Evolutionary conservation across 78 protist genomes (phyloP), one percentile per base, ranked within the genome.

Genomic region (Cavenderia fasciculata): DNA sequence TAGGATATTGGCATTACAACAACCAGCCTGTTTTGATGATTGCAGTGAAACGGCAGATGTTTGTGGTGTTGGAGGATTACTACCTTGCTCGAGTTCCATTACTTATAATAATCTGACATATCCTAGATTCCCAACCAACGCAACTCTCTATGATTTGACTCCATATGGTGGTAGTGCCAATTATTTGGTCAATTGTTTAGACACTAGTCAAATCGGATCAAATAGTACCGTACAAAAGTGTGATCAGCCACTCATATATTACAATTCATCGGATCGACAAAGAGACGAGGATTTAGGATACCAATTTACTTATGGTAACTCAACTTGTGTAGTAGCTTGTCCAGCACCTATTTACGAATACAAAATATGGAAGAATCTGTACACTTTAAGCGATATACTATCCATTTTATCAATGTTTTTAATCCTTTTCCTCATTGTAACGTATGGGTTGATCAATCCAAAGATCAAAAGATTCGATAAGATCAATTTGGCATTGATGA

Each of bases 401-500:
- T 25, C 89, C 10, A 34, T 41, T 29, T 41, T 82, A 5, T 82
- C 89, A 54, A 41, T 46, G 18, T 14, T 68, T 43, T 36, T 44
- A 0, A 36, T 70, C 6, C 18, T 82, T 1, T 82, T 56, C 34
- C n/a, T 82, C 23, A 31, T 82, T 1, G 7, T 66, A 19, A 82
- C 87, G 1, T 78, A 23, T 46, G 63, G 36, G 23, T 21, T 82
- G 5, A 3, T 82, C 11, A 68, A 68, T n/a, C 31, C 16, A 43
- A 82, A 82, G 46, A 57, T 36, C 10, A 23, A 52, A 16, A 33
- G 63, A 51, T 82, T 25, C 46, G 89, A 82, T 68, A 49, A 46
- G 25, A 61, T 61, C 16, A 23, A 61, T 23, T n/a, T 41, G 7
- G 41, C 44, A 19, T 82, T 68, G 21, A 36, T 66, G 25, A 19